Evolutionary conservation across 2,329 filamentous ascomycete genomes (phyloP), one percentile per base, ranked within the genome.

Genomic region (Coniochaeta prunicola): DNA sequence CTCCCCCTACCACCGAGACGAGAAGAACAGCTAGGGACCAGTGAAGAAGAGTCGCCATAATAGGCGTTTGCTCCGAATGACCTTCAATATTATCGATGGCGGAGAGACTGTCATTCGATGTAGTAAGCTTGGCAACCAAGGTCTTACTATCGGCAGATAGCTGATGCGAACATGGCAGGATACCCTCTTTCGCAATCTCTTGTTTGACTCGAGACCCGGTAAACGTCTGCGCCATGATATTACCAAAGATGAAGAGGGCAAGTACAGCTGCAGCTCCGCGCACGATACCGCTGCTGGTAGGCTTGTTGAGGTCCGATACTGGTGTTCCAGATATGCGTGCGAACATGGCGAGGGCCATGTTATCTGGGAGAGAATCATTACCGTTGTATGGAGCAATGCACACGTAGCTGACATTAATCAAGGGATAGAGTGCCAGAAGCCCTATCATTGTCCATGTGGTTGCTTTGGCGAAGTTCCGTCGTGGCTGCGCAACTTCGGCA

Each of bases 121-220:
- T 45, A 3, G 40, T 24, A 15, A 45, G 40, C 21, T 24, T 45
- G 3, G 60, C 24, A 12, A 61, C 4, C 34, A 61, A 36, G 1
- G 58, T 58, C 42, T 56, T 53, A 33, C 57, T 59, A 50, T 66
- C 65, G 10, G 67, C 63, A 17, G 69, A 74, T 60, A 77, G 73
- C 62, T 76, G 71, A 19, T 68, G 66, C 0, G 74, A 73, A 58
- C 66, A 75, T 0, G 77, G 77, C 1, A 80, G 66, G 53, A 80
- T 73, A 1, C 77, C 81, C 65, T 83, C 79, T 64, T 85, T 84
- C 8, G 82, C 82, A 48, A 85, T 82, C 64, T 85, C 82, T 64
- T 85, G 82, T 65, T 85, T 84, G 19, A 85, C 77, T 60, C 80
- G 73, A 2, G 80, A 75, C 8, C 79, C 76, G 0, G 80, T 77